These are phyloP conservation scores for Fusarium torulosum DNA, from an alignment of 2,329 filamentous ascomycete genomes.

Conservation along the genomic window DNA sequence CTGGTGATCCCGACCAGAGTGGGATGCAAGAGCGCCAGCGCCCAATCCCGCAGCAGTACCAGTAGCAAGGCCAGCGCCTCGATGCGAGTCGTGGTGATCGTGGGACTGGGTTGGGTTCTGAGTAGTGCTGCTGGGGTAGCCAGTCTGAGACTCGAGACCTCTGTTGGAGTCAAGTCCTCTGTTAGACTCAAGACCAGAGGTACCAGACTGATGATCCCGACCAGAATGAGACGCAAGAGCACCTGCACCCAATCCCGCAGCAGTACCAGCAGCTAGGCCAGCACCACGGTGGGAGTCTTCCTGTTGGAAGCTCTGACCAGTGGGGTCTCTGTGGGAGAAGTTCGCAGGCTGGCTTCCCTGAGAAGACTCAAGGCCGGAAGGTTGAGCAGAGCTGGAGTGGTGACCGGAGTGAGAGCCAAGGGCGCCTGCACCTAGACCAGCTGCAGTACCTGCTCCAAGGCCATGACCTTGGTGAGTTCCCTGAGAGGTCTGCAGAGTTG, in stretches of 20 bases:
- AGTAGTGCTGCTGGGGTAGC: background rate
- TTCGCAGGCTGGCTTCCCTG: background rate
- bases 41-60: constrained; percentile 7
- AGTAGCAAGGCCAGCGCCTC: background rate
- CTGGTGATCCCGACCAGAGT: background rate
- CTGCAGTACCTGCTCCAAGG: background rate
- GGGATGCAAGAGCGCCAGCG: background rate
- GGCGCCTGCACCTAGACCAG: background rate
- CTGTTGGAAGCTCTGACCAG: constrained; percentile 9
- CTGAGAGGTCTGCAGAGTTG: background rate
- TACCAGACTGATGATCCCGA: background rate
- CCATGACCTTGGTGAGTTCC: background rate
- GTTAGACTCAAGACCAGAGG: background rate
- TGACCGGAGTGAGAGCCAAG: background rate
- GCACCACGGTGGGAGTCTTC: constrained; percentile 13
- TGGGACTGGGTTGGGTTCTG: background rate
- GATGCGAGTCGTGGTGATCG: constrained; percentile 10
- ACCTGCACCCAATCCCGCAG: constrained; percentile 23
- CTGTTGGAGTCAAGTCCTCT: background rate
- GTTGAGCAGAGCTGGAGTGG: background rate
- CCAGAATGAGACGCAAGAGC: constrained; percentile 12
- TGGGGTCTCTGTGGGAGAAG: constrained; percentile 14
- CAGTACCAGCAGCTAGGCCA: constrained; percentile 12
- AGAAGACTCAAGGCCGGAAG: background rate
- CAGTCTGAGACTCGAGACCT: background rate